Evolutionary conservation across 139 green algal genomes (phyloP).

Genomic region (Chlamydomonas sphaeroides): DNA sequence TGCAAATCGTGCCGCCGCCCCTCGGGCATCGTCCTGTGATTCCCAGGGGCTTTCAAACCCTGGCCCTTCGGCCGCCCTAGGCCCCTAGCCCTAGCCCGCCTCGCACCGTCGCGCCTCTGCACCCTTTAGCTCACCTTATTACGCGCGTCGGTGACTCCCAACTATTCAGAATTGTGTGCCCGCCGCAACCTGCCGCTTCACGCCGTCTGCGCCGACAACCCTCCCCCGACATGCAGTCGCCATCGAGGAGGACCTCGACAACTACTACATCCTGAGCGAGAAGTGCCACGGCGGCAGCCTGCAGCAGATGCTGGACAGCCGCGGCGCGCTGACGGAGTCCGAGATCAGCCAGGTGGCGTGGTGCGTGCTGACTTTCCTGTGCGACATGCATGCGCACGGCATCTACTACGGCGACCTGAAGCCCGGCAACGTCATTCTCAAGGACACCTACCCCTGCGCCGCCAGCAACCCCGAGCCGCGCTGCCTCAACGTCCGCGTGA

Average conservation of each 20-base stretch:
- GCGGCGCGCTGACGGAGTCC: slow-evolving; percentile 5
- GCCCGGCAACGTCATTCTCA: slow-evolving; percentile 40
- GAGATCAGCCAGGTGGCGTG: slow-evolving; percentile 34
- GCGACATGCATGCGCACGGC: slow-evolving; percentile 1
- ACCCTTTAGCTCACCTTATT: no score
- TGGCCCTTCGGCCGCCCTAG: no score
- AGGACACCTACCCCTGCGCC: slow-evolving; percentile 37
- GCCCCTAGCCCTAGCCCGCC: no score
- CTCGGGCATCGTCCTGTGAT: no score
- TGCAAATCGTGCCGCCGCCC: no score
- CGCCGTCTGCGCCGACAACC: no score
- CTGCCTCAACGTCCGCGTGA: slow-evolving; percentile 32
- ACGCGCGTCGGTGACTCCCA: no score
- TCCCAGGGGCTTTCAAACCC: no score
- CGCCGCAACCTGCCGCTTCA: no score
- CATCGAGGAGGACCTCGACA: slow-evolving; percentile 24
- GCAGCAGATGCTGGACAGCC: slow-evolving; percentile 17
- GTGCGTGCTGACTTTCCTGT: slow-evolving; percentile 30
- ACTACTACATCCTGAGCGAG: slow-evolving; percentile 34
- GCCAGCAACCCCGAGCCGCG: background rate
- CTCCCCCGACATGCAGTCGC: background rate
- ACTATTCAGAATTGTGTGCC: no score
- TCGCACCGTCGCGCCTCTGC: no score
- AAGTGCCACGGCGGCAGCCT: slow-evolving; percentile 35
- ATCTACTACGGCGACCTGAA: slow-evolving; percentile 43